Evolutionary conservation across 2,329 filamentous ascomycete species (phyloP), one percentile per base, ranked within the genome.

Genomic region (Ophiostoma sp.): DNA sequence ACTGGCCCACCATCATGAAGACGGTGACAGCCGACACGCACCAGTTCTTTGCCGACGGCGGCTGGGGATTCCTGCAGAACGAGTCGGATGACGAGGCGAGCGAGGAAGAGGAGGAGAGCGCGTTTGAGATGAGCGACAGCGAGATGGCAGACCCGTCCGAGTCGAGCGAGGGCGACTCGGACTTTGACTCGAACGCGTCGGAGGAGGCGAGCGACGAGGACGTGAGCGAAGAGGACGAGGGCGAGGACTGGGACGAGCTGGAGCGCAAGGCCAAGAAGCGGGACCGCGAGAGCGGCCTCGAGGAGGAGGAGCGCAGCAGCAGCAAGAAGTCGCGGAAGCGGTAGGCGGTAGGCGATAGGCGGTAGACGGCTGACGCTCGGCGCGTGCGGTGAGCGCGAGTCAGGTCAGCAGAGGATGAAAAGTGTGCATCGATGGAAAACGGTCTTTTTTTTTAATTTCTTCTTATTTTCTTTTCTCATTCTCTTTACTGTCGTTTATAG

Each of bases 1-100:
- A 98, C 83, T 99, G 95, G 95, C 90, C 91, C 11, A 97, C 93
- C 16, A 99, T 99, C 76, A 99, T 99, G 93, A 99, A 99, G 84
- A 99, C 95, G 0, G 93, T 99, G 40, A 94, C 91, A 27, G 89
- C 90, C 47, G 93, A 99, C 76, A 92, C 95, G 2, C 94, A 99
- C 76, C 87, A 90, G 74, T 99, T 99, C 86, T 99, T 97, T 78
- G 87, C 85, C 4, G 94, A 98, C 72, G 95, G 96, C 44, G 95
- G 95, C 63, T 99, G 95, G 95, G 90, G 87, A 1, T 98, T 99
- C 85, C 78, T 99, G 69, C 88, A 89, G 67, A 89, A 89, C 47
- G 94, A 97, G 70, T 93, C 90, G 0, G 95, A 98, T 75, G 91
- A 90, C 14, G 93, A 97, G 72, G 91, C 81, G 0, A 88, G 87